Conservation (phyloP, 768 basidiomycete species). For the Paxillus rubicundulus region DNA sequence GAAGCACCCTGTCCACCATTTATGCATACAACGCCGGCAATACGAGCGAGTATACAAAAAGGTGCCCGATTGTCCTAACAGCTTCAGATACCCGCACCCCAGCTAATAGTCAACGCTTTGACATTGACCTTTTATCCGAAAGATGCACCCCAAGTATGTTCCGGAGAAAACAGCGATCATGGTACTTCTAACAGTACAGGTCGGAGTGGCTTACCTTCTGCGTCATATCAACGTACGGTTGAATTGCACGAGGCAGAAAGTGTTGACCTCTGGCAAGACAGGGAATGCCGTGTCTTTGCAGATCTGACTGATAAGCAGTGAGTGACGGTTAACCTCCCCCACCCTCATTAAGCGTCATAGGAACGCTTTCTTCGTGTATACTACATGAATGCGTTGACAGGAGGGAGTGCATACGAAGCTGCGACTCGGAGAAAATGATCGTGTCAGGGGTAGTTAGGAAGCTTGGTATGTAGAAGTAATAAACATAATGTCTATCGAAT, state of each 20-base stretch:
- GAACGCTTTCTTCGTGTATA: conserved; percentile 37
- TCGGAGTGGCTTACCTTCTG: conserved; percentile 21
- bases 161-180: conserved; percentile 36
- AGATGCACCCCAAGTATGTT: conserved; percentile 26
- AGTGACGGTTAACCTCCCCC: conserved; percentile 3
- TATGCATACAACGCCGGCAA: conserved; percentile 29
- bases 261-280: conserved; percentile 20
- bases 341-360: conserved; percentile 10
- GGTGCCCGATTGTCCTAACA: conserved; percentile 4
- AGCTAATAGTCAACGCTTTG: conserved; percentile 20
- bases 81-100: background rate
- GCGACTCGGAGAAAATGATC: background rate
- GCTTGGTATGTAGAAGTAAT: conserved; percentile 20
- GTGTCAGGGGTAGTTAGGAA: background rate
- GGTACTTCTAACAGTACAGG: conserved; percentile 23
- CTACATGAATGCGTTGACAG: conserved; percentile 15
- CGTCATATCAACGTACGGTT: conserved; percentile 20
- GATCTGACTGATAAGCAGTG: conserved; percentile 29
- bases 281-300: conserved; percentile 26
- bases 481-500: conserved; percentile 26
- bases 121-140: conserved; percentile 16
- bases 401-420: background rate
- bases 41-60: conserved; percentile 29
- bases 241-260: conserved; percentile 18
- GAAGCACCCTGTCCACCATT: conserved; percentile 21